Conservation (phyloP, 2,329 filamentous ascomycete species). For the Pseudogymnoascus sp. region DNA sequence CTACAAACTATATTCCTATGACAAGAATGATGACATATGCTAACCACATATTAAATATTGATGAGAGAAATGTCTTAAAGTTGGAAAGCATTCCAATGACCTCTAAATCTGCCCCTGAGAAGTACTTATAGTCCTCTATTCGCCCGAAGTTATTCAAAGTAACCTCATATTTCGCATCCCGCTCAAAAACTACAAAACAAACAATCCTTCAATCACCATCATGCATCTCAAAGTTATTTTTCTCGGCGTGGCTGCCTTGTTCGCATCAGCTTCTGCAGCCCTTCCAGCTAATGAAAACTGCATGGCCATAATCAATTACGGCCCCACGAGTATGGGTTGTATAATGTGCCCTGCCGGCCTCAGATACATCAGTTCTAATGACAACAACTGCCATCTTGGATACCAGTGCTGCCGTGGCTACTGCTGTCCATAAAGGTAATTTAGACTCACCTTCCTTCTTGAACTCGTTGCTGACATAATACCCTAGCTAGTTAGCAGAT, state of each 20-base stretch:
- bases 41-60: neutral
- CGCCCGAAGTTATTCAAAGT: neutral
- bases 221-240: conserved; percentile 20
- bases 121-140: neutral
- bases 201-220: neutral
- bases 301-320: neutral
- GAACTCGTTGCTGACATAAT: neutral
- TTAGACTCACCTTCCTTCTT: neutral
- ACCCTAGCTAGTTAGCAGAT: neutral
- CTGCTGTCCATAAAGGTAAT: neutral
- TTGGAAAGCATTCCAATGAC: neutral
- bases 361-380: neutral
- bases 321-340: neutral
- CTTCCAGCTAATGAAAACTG: neutral
- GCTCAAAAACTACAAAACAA: neutral
- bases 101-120: neutral
- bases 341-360: neutral
- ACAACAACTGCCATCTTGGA: neutral
- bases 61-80: neutral
- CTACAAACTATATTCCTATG: neutral
- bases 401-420: neutral
- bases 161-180: neutral
- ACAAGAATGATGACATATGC: neutral
- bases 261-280: neutral
- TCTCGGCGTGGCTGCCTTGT: conserved; percentile 14